Conservation (phyloP, 108 stramenopile genomes). For the Nitzschia inconspicua region DNA sequence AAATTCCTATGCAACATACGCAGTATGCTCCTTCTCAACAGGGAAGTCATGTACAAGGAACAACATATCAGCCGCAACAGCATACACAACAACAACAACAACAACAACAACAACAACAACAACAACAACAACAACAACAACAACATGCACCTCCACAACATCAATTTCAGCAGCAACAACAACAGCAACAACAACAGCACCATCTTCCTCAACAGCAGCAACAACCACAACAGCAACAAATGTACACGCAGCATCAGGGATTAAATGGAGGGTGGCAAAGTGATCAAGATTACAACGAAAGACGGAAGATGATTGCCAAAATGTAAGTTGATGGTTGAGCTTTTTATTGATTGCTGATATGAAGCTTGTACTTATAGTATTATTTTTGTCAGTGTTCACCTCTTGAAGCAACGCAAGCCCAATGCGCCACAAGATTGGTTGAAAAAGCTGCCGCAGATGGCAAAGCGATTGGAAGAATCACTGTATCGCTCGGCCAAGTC, state of each 20-base stretch:
- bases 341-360: neutral
- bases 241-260: constrained; percentile 51
- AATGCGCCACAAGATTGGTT: constrained; percentile 95
- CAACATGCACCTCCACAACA: constrained; percentile 18
- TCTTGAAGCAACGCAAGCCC: constrained; percentile 91
- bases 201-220: constrained; percentile 28
- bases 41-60: constrained; percentile 26
- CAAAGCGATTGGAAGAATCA: constrained; percentile 91
- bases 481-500: constrained; percentile 88
- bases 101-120: constrained; percentile 36
- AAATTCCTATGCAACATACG: constrained; percentile 24
- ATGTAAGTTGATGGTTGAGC: constrained; percentile 65
- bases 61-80: constrained; percentile 40
- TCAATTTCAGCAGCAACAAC: constrained; percentile 31
- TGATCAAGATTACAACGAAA: constrained; percentile 81
- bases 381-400: constrained; percentile 59
- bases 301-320: constrained; percentile 93
- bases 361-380: neutral
- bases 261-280: constrained; percentile 92
- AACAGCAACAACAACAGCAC: constrained; percentile 30
- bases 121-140: constrained; percentile 24
- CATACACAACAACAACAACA: constrained; percentile 38
- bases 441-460: constrained; percentile 95
- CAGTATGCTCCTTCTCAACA: constrained; percentile 28
- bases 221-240: constrained; percentile 36